Evolutionary conservation across 164 flowering plant species (phyloP), one percentile per base, ranked within the genome.

Genomic region (Annona squamosa): DNA sequence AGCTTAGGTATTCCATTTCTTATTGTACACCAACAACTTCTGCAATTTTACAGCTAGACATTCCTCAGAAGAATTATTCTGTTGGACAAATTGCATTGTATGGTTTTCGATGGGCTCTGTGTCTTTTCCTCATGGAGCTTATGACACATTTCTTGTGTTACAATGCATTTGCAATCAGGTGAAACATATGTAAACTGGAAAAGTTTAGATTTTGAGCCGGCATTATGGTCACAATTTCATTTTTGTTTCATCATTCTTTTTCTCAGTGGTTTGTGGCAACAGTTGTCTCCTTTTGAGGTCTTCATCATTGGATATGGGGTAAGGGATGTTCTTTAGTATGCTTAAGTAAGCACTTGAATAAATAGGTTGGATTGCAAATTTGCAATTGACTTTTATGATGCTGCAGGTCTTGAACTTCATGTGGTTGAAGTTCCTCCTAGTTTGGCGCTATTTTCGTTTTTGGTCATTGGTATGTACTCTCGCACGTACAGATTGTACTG

Each of bases 251-350:
- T 68, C 19, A 37, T 67, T 75, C 7, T 67, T 7, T 19, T 72
- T 12, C 56, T 41, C 70, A 95, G 99, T 82, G 97, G 91, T 70
- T 68, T 85, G 65, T 95, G 99, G 99, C 87, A 79, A 71, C 81
- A 85, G 26, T 78, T 91, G 71, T 87, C 99, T 77, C 93, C 99
- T 69, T 69, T 87, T 84, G 98, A 93, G 70, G 85, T 89, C 70
- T 95, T 93, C 81, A 90, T 95, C 73, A 81, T 95, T 72, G 99
- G 99, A 75, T 95, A 95, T 81, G 99, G 99, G 86, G 99, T 95
- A 86, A 89, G 96, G 62, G 68, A 68, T 83, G 61, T 56, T 77
- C 63, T 52, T 65, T 76, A 48, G 19, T 61, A 19, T 76, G 37
- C 70, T 19, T 9, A 64, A 44, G 12, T 64, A 26, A 5, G 10